Evolutionary conservation across 208 protist species (phyloP).

Genomic region (Crithidia bombi): DNA sequence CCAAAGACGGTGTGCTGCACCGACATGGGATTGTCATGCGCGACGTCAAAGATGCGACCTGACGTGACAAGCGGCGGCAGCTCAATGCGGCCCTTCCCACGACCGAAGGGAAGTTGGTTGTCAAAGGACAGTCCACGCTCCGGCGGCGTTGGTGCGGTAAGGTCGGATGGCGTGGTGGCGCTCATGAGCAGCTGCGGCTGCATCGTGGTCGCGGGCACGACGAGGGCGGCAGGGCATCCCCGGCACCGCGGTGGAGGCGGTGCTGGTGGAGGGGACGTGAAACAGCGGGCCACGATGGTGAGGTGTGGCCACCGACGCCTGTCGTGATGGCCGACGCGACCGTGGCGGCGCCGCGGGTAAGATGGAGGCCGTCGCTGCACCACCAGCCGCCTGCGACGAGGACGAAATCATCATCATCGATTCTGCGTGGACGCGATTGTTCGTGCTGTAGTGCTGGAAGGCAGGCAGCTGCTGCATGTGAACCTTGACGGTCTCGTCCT

Average conservation of each 20-base stretch:
- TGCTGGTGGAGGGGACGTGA: neutral
- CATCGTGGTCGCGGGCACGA: neutral
- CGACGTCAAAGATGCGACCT: slow-evolving; percentile 32
- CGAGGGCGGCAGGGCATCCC: too few relatives aligned
- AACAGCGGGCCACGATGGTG: neutral
- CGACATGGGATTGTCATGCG: slow-evolving; percentile 11
- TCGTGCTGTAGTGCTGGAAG: neutral
- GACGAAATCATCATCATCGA: neutral
- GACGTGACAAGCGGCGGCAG: slow-evolving; percentile 66
- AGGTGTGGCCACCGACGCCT: neutral
- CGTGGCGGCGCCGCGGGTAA: neutral
- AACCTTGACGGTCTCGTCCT: neutral
- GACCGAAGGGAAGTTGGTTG: slow-evolving; percentile 42
- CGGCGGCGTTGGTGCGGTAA: slow-evolving; percentile 30
- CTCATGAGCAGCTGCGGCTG: neutral
- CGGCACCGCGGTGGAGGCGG: neutral
- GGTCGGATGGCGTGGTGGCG: neutral
- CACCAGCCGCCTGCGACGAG: too few relatives aligned
- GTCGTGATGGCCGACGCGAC: neutral
- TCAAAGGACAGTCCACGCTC: slow-evolving; percentile 62
- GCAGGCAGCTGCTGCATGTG: slow-evolving; percentile 8
- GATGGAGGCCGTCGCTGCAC: neutral
- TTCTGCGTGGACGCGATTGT: neutral
- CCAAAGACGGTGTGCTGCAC: slow-evolving; percentile 22
- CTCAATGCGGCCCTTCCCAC: slow-evolving; percentile 36